Evolutionary conservation across 2,329 filamentous ascomycete genomes (phyloP).

Genomic region (Colletotrichum endophyticum): DNA sequence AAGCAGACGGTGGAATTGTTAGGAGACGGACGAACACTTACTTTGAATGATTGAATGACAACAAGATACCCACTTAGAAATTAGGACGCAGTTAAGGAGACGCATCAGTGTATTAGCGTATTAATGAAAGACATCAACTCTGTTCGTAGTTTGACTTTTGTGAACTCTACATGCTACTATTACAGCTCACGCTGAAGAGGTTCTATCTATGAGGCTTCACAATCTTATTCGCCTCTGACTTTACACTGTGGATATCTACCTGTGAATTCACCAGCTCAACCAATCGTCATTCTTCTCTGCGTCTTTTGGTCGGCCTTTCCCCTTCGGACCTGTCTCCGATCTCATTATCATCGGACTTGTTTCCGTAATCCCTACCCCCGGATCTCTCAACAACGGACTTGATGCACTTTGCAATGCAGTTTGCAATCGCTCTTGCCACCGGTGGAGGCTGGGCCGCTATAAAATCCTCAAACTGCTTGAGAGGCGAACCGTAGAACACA

Average conservation of each 20-base stretch:
- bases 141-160: not conserved
- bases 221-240: not conserved
- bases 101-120: not conserved
- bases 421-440: not conserved
- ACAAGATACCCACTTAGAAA: not conserved
- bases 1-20: not conserved
- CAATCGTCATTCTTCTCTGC: not conserved
- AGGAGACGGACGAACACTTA: not conserved
- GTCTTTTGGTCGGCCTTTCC: not conserved
- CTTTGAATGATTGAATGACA: not conserved
- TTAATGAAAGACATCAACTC: not conserved
- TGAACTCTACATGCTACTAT: not conserved
- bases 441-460: not conserved
- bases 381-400: not conserved
- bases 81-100: not conserved
- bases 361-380: not conserved
- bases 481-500: not conserved
- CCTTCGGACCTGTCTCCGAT: not conserved
- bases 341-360: not conserved
- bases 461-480: not conserved
- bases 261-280: not conserved
- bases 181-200: not conserved
- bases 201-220: not conserved
- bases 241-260: not conserved
- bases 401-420: not conserved